Evolutionary conservation across 805 yeast species (phyloP).

Genomic region (Teunomyces cretensis): DNA sequence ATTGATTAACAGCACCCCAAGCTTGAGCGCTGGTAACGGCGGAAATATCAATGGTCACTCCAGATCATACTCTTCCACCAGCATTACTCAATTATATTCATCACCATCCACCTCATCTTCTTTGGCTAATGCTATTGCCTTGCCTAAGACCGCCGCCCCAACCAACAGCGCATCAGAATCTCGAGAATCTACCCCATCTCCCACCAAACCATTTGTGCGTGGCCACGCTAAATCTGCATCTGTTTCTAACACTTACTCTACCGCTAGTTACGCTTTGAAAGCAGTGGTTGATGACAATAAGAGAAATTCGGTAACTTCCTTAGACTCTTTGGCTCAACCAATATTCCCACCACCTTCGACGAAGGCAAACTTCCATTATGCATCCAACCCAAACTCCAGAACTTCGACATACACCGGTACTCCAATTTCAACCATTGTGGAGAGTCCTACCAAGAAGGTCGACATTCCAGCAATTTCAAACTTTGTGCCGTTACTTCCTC

Average conservation of each 20-base stretch:
- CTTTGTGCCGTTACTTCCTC: slow-evolving; percentile 8
- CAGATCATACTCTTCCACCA: slow-evolving; percentile 36
- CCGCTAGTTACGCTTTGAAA: slow-evolving; percentile 69
- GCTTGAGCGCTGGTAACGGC: slow-evolving; percentile 13
- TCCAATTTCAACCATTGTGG: slow-evolving; percentile 47
- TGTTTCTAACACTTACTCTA: slow-evolving; percentile 34
- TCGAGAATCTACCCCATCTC: slow-evolving; percentile 16
- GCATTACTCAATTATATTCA: slow-evolving; percentile 40
- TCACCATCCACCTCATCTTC: slow-evolving; percentile 71
- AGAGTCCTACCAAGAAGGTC: slow-evolving; percentile 36
- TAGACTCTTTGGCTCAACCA: slow-evolving; percentile 14
- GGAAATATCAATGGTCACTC: slow-evolving; percentile 21
- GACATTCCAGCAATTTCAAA: slow-evolving; percentile 14
- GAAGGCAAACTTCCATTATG: slow-evolving; percentile 3
- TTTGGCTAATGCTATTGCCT: slow-evolving; percentile 50
- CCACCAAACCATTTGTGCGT: slow-evolving; percentile 18
- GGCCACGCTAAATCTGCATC: slow-evolving; percentile 37
- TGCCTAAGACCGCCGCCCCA: slow-evolving; percentile 14
- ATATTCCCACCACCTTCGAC: slow-evolving; percentile 13
- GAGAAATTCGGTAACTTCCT: slow-evolving; percentile 17
- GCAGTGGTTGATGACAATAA: slow-evolving; percentile 69
- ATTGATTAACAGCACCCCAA: slow-evolving; percentile 32
- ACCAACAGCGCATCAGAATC: slow-evolving; percentile 17
- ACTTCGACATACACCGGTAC: slow-evolving; percentile 33
- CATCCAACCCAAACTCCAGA: slow-evolving; percentile 13